Evolutionary conservation across 1,139 yeast genomes (phyloP).

Genomic region (Geotrichum fermentans): DNA sequence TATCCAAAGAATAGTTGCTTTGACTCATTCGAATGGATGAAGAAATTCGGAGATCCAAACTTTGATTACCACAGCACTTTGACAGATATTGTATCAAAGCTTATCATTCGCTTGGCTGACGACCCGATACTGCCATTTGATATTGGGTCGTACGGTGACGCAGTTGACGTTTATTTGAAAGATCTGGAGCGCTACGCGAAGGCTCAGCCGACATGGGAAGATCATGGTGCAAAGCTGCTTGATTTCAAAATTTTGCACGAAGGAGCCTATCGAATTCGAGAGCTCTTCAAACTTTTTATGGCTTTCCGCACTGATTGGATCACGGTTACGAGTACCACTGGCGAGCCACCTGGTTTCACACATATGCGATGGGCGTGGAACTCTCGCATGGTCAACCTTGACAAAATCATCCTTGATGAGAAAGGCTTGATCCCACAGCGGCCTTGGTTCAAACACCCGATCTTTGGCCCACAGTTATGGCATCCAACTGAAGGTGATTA

Average conservation of each 20-base stretch:
- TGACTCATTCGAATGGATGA: constrained; percentile 51
- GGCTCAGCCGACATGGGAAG: constrained; percentile 21
- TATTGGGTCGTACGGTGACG: constrained; percentile 46
- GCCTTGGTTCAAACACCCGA: constrained; percentile 60
- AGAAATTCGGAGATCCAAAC: constrained; percentile 27
- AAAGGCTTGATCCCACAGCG: constrained; percentile 48
- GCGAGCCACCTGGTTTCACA: constrained; percentile 66
- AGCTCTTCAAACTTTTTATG: constrained; percentile 33
- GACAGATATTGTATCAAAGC: constrained; percentile 52
- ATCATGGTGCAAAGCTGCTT: constrained; percentile 10
- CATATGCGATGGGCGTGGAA: constrained; percentile 80
- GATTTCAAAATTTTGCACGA: constrained; percentile 26
- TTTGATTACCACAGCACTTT: constrained; percentile 56
- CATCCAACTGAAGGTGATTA: constrained; percentile 47
- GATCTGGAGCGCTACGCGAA: constrained; percentile 49
- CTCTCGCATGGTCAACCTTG: constrained; percentile 54
- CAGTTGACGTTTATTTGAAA: constrained; percentile 43
- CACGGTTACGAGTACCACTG: constrained; percentile 35
- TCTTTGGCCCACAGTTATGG: constrained; percentile 66
- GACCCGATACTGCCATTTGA: constrained; percentile 73
- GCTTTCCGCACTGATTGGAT: constrained; percentile 56
- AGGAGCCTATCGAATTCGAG: constrained; percentile 29
- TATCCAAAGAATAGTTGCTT: constrained; percentile 60
- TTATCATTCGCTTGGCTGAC: constrained; percentile 58
- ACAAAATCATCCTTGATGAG: constrained; percentile 48